Evolutionary conservation across 129 eudicot species (phyloP), one percentile per base, ranked within the genome.

Genomic region (Flaveria ramosissima): DNA sequence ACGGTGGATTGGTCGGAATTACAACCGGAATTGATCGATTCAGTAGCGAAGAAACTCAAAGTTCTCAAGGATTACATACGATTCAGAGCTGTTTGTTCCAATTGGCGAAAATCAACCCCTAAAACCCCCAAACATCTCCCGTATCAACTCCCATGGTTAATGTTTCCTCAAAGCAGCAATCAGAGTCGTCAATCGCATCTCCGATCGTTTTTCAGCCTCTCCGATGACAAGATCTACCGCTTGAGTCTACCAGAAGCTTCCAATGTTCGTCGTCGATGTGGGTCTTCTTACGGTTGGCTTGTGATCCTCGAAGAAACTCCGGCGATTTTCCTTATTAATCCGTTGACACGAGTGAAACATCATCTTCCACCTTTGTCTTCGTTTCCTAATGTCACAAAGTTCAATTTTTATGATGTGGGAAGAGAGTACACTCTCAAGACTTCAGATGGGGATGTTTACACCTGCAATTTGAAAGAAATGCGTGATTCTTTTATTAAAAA

Each of bases 211-310:
- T 81, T 65, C 83, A 77, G 74, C 75, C 79, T 90, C 10, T 72
- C 83, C 30, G 81, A 77, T 9, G 67, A 82, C 51, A 87, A 82
- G 26, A 43, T 71, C 45, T 79, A 87, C 84, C 74, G 75, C 39
- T 80, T 92, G 13, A 59, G 30, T 65, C 83, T 87, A 13, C 89
- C 96, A 0, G 90, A 87, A 79, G 85, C 87, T 63, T 79, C 92
- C 47, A 62, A 4, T 36, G 41, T 82, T 32, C 95, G 91, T 55
- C 92, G 96, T n/a, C 75, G 89, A 27, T 83, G 90, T 32, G 97
- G 97, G 21, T 92, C 97, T 9, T 92, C 97, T 17, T 86, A 81
- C 53, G 96, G 97, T 8, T 89, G 87, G 88, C 87, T 92, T 6
- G 82, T 86, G 0, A 46, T 89, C 66, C 75, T 87, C 53, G 92